Evolutionary conservation across 768 basidiomycete genomes (phyloP).

Genomic region (Serendipita sp.): DNA sequence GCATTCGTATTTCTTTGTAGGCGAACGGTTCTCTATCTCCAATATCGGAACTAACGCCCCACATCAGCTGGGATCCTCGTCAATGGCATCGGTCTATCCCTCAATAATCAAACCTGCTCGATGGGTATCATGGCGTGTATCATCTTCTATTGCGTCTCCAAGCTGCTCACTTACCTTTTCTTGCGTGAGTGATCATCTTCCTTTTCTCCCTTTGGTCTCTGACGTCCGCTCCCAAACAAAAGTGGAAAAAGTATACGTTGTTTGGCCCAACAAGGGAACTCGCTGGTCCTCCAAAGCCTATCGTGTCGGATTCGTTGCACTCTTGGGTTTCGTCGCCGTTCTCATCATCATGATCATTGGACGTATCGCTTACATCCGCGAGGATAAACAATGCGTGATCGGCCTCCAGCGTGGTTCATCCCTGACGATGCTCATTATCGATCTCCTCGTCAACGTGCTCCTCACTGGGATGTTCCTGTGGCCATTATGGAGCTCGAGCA

Average conservation of each 20-base stretch:
- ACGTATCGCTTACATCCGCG: constrained; percentile 24
- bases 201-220: constrained; percentile 23
- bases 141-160: constrained; percentile 15
- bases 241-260: constrained; percentile 14
- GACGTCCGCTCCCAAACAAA: constrained; percentile 9
- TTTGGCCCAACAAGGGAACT: constrained; percentile 13
- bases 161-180: constrained; percentile 32
- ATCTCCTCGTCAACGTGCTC: constrained; percentile 23
- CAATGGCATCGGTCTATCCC: constrained; percentile 30
- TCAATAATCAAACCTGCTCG: constrained; percentile 23
- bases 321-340: constrained; percentile 26
- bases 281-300: constrained; percentile 30
- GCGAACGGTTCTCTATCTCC: neutral
- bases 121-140: constrained; percentile 32
- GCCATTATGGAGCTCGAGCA: constrained; percentile 26
- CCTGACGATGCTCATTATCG: neutral
- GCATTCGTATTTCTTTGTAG: neutral
- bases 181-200: constrained; percentile 28
- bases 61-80: constrained; percentile 29
- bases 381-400: constrained; percentile 30
- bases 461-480: constrained; percentile 27
- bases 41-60: too few species aligned
- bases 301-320: constrained; percentile 23
- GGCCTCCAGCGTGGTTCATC: constrained; percentile 28
- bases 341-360: constrained; percentile 25